Evolutionary conservation across 164 flowering plant genomes (phyloP).

Genomic region (Protea cynaroides): DNA sequence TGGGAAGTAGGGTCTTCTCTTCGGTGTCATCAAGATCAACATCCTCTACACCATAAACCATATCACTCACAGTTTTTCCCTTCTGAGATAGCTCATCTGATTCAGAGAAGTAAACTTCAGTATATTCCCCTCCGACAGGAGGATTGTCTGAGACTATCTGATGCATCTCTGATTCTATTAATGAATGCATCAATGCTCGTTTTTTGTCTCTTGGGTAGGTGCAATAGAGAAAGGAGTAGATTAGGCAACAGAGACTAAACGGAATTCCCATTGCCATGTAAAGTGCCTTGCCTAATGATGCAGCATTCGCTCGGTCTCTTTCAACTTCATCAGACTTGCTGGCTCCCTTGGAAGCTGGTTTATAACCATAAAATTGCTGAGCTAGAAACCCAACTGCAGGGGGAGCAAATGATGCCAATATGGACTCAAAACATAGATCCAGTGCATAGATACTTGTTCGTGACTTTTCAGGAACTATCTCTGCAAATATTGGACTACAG

Average conservation of each 20-base stretch:
- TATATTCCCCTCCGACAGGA: constrained; percentile 14
- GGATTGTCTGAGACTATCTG: constrained; percentile 35
- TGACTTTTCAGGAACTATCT: constrained; percentile 85
- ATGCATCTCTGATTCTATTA: constrained; percentile 72
- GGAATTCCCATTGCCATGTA: constrained; percentile 71
- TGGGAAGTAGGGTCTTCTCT: constrained; percentile 38
- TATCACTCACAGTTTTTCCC: constrained; percentile 33
- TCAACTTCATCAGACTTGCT: constrained; percentile 40
- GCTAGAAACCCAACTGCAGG: constrained; percentile 77
- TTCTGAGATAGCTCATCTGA: constrained; percentile 20
- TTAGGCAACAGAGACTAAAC: constrained; percentile 68
- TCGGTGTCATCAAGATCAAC: constrained; percentile 41
- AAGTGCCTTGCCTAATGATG: constrained; percentile 77
- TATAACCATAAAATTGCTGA: constrained; percentile 73
- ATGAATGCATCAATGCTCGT: constrained; percentile 59
- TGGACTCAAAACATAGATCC: constrained; percentile 81
- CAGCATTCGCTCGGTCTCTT: constrained; percentile 73
- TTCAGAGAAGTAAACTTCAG: constrained; percentile 17
- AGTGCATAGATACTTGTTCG: constrained; percentile 86
- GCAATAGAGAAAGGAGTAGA: constrained; percentile 69
- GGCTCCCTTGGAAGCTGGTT: constrained; percentile 54
- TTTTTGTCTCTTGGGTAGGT: constrained; percentile 88
- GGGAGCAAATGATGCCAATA: constrained; percentile 91
- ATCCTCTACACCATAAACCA: constrained; percentile 34
- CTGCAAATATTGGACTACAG: constrained; percentile 93